phyloP scores from a whole-genome alignment of 805 yeast species.

The Sugiyamaella qingdaonensis region DNA sequence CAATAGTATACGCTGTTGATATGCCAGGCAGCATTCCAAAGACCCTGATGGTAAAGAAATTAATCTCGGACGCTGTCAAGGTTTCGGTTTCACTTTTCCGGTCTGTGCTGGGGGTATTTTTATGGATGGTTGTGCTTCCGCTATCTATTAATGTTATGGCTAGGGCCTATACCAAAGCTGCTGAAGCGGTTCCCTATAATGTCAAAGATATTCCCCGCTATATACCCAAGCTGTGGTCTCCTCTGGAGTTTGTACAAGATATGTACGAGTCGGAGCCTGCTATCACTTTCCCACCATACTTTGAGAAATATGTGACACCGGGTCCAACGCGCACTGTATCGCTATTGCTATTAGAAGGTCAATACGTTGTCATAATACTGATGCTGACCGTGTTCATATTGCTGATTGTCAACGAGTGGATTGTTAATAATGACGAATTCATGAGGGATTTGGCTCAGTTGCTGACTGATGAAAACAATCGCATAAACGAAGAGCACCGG shows the following conservation, averaged over 20 bases:
- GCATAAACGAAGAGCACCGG: slow-evolving; percentile 2
- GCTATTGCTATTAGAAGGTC: slow-evolving; percentile 28
- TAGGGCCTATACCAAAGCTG: slow-evolving; percentile 20
- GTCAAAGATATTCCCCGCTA: not conserved
- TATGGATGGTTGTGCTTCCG: slow-evolving; percentile 30
- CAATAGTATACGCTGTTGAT: slow-evolving; percentile 48
- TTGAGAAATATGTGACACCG: not conserved
- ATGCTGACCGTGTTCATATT: slow-evolving; percentile 35
- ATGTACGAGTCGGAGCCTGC: slow-evolving; percentile 1
- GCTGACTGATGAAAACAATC: slow-evolving; percentile 3
- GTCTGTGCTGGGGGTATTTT: slow-evolving; percentile 16
- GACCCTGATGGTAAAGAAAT: slow-evolving; percentile 41
- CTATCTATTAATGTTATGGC: slow-evolving; percentile 21
- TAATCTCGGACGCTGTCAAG: slow-evolving; percentile 24
- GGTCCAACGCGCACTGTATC: slow-evolving; percentile 1
- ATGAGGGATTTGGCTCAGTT: slow-evolving; percentile 16
- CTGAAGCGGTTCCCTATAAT: slow-evolving; percentile 21
- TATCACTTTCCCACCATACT: slow-evolving; percentile 5
- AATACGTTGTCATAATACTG: slow-evolving; percentile 22
- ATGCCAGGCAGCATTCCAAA: slow-evolving; percentile 66
- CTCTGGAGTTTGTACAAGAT: slow-evolving; percentile 1
- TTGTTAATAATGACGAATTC: slow-evolving; percentile 29
- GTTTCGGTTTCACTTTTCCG: slow-evolving; percentile 21
- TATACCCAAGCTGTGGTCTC: not conserved
- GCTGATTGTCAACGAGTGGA: slow-evolving; percentile 38